Conservation (phyloP, 257 asterid genomes). For the Fraxinus cuspidata region DNA sequence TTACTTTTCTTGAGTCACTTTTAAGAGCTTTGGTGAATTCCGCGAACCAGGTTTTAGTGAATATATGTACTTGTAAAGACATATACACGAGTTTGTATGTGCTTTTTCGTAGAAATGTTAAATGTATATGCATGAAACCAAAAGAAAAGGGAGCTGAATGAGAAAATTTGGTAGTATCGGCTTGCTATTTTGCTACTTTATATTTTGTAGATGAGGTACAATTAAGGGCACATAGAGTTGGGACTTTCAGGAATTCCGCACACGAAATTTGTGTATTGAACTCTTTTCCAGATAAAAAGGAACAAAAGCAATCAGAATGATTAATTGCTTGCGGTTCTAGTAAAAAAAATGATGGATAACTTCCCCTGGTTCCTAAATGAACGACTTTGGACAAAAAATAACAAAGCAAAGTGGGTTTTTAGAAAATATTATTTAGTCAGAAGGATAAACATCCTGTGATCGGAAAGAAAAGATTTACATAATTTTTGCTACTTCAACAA, state of each 20-base stretch:
- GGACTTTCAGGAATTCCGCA: background rate
- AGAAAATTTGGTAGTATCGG: background rate
- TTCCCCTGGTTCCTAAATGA: background rate
- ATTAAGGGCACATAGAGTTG: background rate
- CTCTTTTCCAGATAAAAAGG: background rate
- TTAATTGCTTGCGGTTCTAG: background rate
- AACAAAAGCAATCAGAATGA: background rate
- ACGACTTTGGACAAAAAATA: background rate
- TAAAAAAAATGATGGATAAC: background rate
- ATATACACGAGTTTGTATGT: too few relatives aligned
- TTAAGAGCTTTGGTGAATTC: background rate
- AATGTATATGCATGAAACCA: too few relatives aligned
- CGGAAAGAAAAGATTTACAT: background rate
- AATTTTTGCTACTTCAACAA: too few relatives aligned
- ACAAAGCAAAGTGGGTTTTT: background rate
- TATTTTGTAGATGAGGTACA: too few relatives aligned
- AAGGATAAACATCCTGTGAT: too few relatives aligned
- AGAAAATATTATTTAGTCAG: background rate
- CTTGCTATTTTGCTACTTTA: too few relatives aligned
- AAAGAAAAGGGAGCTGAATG: background rate
- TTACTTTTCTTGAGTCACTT: background rate
- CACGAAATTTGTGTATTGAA: background rate
- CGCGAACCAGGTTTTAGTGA: constrained; percentile 29
- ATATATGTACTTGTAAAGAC: background rate
- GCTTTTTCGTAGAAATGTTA: too few relatives aligned